Evolutionary conservation across 495 filamentous ascomycete species (phyloP).

Genomic region (Penicillium ucsense): DNA sequence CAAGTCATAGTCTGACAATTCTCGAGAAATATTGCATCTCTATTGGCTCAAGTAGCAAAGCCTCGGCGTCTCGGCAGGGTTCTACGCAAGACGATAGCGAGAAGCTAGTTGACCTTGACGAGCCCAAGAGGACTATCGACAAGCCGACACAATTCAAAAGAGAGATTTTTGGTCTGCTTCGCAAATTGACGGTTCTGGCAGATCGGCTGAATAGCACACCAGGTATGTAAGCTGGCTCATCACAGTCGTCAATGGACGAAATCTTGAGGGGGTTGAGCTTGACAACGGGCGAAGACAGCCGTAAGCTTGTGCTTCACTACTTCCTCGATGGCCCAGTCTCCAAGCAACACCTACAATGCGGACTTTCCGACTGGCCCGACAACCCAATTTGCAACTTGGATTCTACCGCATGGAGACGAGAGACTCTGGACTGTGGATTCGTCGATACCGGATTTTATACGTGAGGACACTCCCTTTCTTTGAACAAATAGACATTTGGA

Average conservation of each 20-base stretch:
- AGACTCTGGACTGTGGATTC: background rate
- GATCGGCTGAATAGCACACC: too few relatives aligned
- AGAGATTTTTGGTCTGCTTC: background rate
- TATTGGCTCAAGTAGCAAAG: background rate
- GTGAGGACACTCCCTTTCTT: background rate
- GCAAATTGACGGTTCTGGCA: background rate
- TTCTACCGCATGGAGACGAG: background rate
- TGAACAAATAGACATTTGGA: too few relatives aligned
- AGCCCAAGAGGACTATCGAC: background rate
- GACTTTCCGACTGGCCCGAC: too few relatives aligned
- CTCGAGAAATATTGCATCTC: conserved; percentile 6
- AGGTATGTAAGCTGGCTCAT: too few relatives aligned
- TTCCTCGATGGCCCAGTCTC: too few relatives aligned
- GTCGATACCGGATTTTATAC: conserved; percentile 1
- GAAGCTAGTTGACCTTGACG: background rate
- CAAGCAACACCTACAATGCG: too few relatives aligned
- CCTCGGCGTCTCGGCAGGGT: background rate
- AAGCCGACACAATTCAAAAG: background rate
- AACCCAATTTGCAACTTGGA: background rate
- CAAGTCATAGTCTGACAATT: background rate
- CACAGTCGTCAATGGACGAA: too few relatives aligned
- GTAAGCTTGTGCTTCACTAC: too few relatives aligned
- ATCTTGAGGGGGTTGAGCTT: too few relatives aligned
- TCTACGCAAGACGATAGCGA: background rate
- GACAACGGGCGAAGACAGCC: too few relatives aligned